phyloP scores from a whole-genome alignment of 495 filamentous ascomycete genomes.

The Hypoxylon rickii region DNA sequence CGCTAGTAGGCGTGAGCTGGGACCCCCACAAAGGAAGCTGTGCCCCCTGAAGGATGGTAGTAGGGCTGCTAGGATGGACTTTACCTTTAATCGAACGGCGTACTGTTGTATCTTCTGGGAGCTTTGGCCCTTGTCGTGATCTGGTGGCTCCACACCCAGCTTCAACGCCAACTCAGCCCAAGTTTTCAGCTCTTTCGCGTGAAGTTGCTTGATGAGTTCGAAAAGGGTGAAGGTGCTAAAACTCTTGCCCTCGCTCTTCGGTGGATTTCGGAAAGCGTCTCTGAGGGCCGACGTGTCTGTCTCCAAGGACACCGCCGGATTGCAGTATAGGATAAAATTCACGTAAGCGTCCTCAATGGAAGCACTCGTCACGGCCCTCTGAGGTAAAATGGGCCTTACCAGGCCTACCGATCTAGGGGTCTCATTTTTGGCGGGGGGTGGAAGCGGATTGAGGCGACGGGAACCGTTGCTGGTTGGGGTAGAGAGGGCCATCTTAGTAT shows the following conservation, averaged over 20 bases:
- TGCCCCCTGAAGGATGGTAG: not conserved
- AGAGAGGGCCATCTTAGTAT: slow-evolving; percentile 40
- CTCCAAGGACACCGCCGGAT: slow-evolving; percentile 72
- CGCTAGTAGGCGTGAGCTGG: slow-evolving; percentile 56
- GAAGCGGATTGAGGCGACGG: slow-evolving; percentile 37
- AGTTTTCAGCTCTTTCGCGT: slow-evolving; percentile 90
- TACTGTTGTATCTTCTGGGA: slow-evolving; percentile 98
- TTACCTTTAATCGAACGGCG: slow-evolving; percentile 88
- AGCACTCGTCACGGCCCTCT: slow-evolving; percentile 68
- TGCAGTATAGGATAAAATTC: slow-evolving; percentile 89
- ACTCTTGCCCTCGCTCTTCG: slow-evolving; percentile 89
- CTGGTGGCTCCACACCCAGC: slow-evolving; percentile 87
- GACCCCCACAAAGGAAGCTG: not conserved
- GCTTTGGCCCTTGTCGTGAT: slow-evolving; percentile 83
- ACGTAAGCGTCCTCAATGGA: slow-evolving; percentile 89
- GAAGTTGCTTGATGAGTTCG: slow-evolving; percentile 79
- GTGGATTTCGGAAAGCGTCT: slow-evolving; percentile 80
- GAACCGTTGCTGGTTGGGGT: slow-evolving; percentile 37
- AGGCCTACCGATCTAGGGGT: slow-evolving; percentile 33
- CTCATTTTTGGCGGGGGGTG: slow-evolving; percentile 35
- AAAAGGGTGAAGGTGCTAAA: slow-evolving; percentile 86
- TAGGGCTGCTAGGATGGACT: slow-evolving; percentile 17
- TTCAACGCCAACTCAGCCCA: slow-evolving; percentile 92
- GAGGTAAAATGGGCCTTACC: slow-evolving; percentile 59
- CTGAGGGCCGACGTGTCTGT: slow-evolving; percentile 74